Base-by-base conservation (phyloP, 2,329 filamentous ascomycete genomes). In the Thermothelomyces thermophilus region DNA sequence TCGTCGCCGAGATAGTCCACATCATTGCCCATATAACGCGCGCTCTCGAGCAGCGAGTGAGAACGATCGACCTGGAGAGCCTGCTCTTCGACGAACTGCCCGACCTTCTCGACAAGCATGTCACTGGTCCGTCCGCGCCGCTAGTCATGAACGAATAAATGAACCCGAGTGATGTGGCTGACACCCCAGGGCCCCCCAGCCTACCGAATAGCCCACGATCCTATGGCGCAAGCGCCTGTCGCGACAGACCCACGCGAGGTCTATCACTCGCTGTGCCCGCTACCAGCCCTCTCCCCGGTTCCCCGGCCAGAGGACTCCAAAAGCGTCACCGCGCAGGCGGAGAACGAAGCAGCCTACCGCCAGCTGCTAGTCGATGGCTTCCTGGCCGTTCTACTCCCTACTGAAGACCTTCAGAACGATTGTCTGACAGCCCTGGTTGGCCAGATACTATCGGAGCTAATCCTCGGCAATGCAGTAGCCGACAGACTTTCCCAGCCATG, bases 11-110 rank as follows among this genome's bases (percentile, higher is more conserved):
- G 70, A 79, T 96, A 51, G 76, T 97, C 47, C 87, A 89, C 63
- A 84, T 95, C 58, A 87, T 97, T 62, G 93, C 91, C 35, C 91
- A 97, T 68, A 93, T 87, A 67, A 95, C 89, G 35, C 78, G 88
- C 50, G 88, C 84, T 7, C 69, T 98, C 51, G 93, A 97, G 70
- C 86, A 95, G 71, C 80, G 93, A 59, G 69, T 95, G 52, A 79
- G 89, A 51, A 82, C 84, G 63, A 79, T 94, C 24, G 90, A 97
- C 68, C 66, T 96, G 53, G 87, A 93, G 70, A 81, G 82, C 56
- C 68, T 98, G 58, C 58, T 95, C 37, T 74, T 97, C 53, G 89
- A 98, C 65, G 91, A 97, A 70, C 75, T 97, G 40, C 89, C 91
- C 16, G 83, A 84, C 53, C 71, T 97, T 50, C 64, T 97, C 48